phyloP scores from a whole-genome alignment of 2,329 filamentous ascomycete genomes.

The Juglanconis sp. region DNA sequence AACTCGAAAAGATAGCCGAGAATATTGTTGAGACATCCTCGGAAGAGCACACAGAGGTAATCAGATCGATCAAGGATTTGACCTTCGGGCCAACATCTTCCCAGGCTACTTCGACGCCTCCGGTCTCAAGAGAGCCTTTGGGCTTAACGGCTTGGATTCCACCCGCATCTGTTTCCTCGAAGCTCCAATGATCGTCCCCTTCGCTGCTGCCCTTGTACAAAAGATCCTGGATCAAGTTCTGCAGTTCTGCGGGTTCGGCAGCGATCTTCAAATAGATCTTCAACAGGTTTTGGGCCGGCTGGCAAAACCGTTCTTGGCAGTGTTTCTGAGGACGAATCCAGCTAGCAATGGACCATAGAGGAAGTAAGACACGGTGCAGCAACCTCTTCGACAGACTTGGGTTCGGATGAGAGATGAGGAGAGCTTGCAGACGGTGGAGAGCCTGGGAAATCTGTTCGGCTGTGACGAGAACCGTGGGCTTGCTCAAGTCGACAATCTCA shows the following conservation, averaged over 20 bases:
- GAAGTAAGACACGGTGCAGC: slow-evolving; percentile 53
- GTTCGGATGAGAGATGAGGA: slow-evolving; percentile 64
- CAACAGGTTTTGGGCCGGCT: slow-evolving; percentile 48
- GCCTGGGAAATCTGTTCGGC: slow-evolving; percentile 46
- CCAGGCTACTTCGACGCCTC: slow-evolving; percentile 33
- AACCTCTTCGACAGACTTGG: slow-evolving; percentile 62
- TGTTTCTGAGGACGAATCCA: slow-evolving; percentile 38
- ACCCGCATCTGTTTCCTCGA: slow-evolving; percentile 40
- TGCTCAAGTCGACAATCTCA: slow-evolving; percentile 45
- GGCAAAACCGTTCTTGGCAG: slow-evolving; percentile 37
- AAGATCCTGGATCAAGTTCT: slow-evolving; percentile 50
- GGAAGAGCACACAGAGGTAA: slow-evolving; percentile 49
- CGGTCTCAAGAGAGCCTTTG: slow-evolving; percentile 18
- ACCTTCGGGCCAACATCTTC: slow-evolving; percentile 47
- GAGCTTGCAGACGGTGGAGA: slow-evolving; percentile 51
- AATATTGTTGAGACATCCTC: slow-evolving; percentile 61
- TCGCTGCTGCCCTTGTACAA: slow-evolving; percentile 49
- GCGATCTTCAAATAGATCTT: slow-evolving; percentile 57
- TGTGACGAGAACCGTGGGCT: slow-evolving; percentile 41
- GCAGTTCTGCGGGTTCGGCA: slow-evolving; percentile 47
- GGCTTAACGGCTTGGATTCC: slow-evolving; percentile 49
- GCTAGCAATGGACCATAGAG: slow-evolving; percentile 61
- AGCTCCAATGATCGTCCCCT: slow-evolving; percentile 47
- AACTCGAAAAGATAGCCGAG: slow-evolving; percentile 54
- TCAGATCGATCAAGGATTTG: slow-evolving; percentile 44